phyloP scores from a whole-genome alignment of 2,329 filamentous ascomycete species.

The Xylariaceae sp. region DNA sequence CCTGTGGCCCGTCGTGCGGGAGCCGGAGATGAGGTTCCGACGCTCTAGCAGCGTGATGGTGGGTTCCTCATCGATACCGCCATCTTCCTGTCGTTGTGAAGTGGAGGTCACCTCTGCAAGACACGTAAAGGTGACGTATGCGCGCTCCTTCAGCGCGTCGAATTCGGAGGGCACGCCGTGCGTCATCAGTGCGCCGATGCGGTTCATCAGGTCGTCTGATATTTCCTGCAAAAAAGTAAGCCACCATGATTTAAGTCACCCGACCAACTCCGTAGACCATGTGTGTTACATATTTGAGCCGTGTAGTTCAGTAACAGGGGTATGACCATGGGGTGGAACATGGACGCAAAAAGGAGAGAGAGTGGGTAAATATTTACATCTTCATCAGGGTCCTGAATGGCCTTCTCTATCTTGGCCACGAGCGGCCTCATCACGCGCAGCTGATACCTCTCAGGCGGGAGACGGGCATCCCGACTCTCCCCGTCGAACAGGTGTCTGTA shows the following conservation, averaged over 20 bases:
- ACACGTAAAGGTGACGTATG: constrained; percentile 56
- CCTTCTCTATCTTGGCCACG: constrained; percentile 50
- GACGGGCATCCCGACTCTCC: constrained; percentile 35
- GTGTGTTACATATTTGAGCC: too few relatives aligned
- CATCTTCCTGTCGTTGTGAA: background rate
- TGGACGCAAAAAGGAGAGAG: background rate
- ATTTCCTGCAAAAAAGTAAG: too few relatives aligned
- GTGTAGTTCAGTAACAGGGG: too few relatives aligned
- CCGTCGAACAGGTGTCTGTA: constrained; percentile 53
- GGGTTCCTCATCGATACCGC: constrained; percentile 25
- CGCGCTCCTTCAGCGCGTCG: constrained; percentile 49
- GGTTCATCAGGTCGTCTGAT: constrained; percentile 53
- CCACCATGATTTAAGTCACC: too few relatives aligned
- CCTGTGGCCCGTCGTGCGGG: constrained; percentile 59
- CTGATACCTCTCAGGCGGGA: constrained; percentile 56
- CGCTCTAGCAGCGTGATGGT: constrained; percentile 49
- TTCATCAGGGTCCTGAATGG: constrained; percentile 56
- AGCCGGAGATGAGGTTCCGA: constrained; percentile 48
- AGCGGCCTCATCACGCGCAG: constrained; percentile 55
- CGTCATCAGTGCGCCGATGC: constrained; percentile 47
- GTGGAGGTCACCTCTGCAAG: constrained; percentile 21
- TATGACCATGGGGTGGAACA: background rate
- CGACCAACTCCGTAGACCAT: too few relatives aligned
- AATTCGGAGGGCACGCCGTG: constrained; percentile 29
- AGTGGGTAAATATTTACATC: constrained; percentile 35